Percentiles rank a stretch among this genome's conserved stretches.
phyloP scores from a whole-genome alignment of 495 filamentous ascomycete genomes.

The Platismatia glauca region DNA sequence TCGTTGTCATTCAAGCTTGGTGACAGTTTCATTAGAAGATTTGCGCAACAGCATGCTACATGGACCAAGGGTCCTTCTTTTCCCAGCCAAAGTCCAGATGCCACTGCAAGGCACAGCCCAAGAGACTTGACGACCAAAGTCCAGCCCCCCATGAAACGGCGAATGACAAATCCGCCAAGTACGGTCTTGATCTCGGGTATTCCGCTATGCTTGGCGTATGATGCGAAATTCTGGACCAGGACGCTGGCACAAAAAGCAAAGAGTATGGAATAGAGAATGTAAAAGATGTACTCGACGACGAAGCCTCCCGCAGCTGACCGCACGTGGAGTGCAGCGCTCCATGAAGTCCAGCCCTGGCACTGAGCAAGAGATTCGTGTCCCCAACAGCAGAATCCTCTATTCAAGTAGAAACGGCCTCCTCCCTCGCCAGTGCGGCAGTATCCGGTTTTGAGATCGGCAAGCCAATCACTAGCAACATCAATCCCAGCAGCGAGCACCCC shows the following conservation, averaged over 20 bases:
- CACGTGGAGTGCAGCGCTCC: slow-evolving; percentile 65
- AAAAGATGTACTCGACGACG: slow-evolving; percentile 79
- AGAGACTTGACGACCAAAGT: slow-evolving; percentile 86
- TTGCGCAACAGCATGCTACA: slow-evolving; percentile 95
- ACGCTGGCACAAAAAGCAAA: slow-evolving; percentile 74
- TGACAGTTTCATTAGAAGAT: slow-evolving; percentile 88
- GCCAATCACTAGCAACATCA: slow-evolving; percentile 88
- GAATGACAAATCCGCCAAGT: slow-evolving; percentile 88
- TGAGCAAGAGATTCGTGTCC: slow-evolving; percentile 71
- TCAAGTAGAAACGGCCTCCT: slow-evolving; percentile 82
- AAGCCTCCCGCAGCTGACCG: slow-evolving; percentile 58
- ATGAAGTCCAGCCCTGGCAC: slow-evolving; percentile 77
- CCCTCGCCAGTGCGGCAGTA: slow-evolving; percentile 66
- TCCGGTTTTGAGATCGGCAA: slow-evolving; percentile 88
- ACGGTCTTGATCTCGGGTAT: slow-evolving; percentile 98
- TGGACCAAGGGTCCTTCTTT: slow-evolving; percentile 97
- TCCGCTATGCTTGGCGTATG: slow-evolving; percentile 89
- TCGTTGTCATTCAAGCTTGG: slow-evolving; percentile 78
- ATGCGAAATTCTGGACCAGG: slow-evolving; percentile 73
- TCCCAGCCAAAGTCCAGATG: slow-evolving; percentile 95
- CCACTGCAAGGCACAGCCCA: slow-evolving; percentile 85
- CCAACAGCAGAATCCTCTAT: slow-evolving; percentile 83
- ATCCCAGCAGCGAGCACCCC: slow-evolving; percentile 81
- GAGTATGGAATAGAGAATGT: slow-evolving; percentile 67
- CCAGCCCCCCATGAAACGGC: slow-evolving; percentile 86